Evolutionary conservation across 2,329 filamentous ascomycete species (phyloP).

Genomic region (Penicillium brasilianum): DNA sequence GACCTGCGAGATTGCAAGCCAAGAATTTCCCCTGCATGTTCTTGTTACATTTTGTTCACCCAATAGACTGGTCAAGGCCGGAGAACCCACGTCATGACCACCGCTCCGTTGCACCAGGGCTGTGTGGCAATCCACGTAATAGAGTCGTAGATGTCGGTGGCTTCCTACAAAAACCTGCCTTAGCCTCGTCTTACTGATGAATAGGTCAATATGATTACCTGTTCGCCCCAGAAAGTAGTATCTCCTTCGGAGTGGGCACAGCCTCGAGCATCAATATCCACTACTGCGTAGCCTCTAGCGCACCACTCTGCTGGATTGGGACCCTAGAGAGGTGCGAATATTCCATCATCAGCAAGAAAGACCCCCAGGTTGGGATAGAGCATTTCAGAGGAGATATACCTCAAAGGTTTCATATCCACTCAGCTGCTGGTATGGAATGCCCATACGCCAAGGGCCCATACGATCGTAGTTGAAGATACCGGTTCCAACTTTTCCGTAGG

Average conservation of each 20-base stretch:
- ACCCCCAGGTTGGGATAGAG: neutral
- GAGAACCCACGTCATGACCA: neutral
- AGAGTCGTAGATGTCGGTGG: neutral
- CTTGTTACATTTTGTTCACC: neutral
- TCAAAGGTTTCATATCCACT: neutral
- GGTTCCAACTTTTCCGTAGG: neutral
- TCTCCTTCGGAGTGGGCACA: neutral
- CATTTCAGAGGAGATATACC: neutral
- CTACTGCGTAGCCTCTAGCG: neutral
- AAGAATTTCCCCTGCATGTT: neutral
- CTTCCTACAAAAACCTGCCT: neutral
- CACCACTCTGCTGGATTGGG: neutral
- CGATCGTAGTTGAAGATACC: neutral
- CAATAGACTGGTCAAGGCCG: neutral
- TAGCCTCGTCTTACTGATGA: neutral
- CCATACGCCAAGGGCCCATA: neutral
- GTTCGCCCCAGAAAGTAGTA: neutral
- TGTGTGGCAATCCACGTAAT: neutral
- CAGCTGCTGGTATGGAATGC: neutral
- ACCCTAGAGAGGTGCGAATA: neutral
- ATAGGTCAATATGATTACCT: neutral
- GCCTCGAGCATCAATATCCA: neutral
- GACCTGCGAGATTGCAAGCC: neutral
- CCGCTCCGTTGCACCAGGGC: neutral
- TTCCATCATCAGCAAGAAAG: neutral